A percentile compares a stretch with the other conserved stretches of the same genome.
Evolutionary conservation across 2,329 filamentous ascomycete genomes (phyloP).

Genomic region (Cladosporium sp.): DNA sequence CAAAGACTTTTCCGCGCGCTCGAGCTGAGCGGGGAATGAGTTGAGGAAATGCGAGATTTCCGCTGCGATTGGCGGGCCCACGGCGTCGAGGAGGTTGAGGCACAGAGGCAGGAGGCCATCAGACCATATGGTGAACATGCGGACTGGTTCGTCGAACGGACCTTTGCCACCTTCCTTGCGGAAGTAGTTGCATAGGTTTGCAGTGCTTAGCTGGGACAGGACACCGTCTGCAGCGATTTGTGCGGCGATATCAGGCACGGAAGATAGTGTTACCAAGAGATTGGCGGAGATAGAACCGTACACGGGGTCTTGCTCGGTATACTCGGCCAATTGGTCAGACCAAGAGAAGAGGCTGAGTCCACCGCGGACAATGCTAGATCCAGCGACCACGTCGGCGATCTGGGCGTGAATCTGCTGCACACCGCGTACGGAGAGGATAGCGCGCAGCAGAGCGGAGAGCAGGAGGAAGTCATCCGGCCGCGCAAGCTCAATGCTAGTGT

Average conservation of each 20-base stretch:
- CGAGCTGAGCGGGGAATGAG: slow-evolving; percentile 76
- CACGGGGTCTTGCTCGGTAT: slow-evolving; percentile 69
- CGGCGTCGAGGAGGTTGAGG: slow-evolving; percentile 77
- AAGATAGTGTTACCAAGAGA: slow-evolving; percentile 83
- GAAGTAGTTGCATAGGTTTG: slow-evolving; percentile 73
- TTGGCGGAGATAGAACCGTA: slow-evolving; percentile 90
- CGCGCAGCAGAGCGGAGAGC: slow-evolving; percentile 82
- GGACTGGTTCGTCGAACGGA: slow-evolving; percentile 69
- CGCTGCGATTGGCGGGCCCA: slow-evolving; percentile 74
- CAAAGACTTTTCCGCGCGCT: slow-evolving; percentile 66
- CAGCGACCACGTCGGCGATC: slow-evolving; percentile 47
- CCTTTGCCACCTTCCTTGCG: slow-evolving; percentile 63
- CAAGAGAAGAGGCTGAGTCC: slow-evolving; percentile 88
- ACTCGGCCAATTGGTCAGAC: slow-evolving; percentile 76
- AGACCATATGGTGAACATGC: slow-evolving; percentile 86
- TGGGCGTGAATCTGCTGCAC: slow-evolving; percentile 52
- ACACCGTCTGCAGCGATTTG: slow-evolving; percentile 84
- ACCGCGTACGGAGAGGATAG: slow-evolving; percentile 71
- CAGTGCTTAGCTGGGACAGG: slow-evolving; percentile 71
- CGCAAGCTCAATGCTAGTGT: slow-evolving; percentile 45
- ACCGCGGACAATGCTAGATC: slow-evolving; percentile 67
- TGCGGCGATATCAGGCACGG: slow-evolving; percentile 75
- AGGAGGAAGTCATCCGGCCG: slow-evolving; percentile 76
- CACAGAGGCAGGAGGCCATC: slow-evolving; percentile 82
- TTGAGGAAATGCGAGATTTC: slow-evolving; percentile 86